Conservation (phyloP, 768 basidiomycete species). For the Mycena maculata region DNA sequence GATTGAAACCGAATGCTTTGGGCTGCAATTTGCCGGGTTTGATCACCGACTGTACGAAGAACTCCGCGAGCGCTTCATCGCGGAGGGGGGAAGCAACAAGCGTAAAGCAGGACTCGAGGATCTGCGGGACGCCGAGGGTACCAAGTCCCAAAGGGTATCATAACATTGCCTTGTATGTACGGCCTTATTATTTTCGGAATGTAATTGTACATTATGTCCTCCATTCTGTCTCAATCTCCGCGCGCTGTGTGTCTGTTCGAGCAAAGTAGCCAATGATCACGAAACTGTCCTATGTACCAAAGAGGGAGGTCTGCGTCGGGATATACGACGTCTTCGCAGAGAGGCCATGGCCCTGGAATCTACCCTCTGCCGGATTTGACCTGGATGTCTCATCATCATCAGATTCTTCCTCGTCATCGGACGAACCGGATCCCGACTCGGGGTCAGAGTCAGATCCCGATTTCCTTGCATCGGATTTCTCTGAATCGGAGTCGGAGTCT, state of each 20-base stretch:
- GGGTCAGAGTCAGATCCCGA: not conserved
- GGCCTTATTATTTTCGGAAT: no score
- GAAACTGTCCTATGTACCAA: not conserved
- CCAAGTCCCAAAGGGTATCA: not conserved
- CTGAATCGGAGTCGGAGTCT: not conserved
- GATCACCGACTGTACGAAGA: not conserved
- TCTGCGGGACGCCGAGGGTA: not conserved
- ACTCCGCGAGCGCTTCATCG: not conserved
- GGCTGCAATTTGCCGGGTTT: conserved; percentile 13
- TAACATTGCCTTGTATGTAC: not conserved
- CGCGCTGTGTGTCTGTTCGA: no score
- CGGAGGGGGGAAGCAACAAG: not conserved
- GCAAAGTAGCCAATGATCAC: no score
- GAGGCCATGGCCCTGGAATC: not conserved
- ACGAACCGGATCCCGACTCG: not conserved
- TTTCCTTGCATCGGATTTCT: not conserved
- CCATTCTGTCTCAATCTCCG: no score
- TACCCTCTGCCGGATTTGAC: not conserved
- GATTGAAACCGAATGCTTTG: conserved; percentile 18
- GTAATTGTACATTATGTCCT: no score
- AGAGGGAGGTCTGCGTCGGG: not conserved
- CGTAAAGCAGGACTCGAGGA: conserved; percentile 3
- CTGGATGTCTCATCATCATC: not conserved
- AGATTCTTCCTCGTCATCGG: not conserved
- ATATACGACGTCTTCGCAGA: not conserved